Evolutionary conservation across 352 stramenopile genomes (phyloP).

Genomic region (Phytophthora podocarpi): DNA sequence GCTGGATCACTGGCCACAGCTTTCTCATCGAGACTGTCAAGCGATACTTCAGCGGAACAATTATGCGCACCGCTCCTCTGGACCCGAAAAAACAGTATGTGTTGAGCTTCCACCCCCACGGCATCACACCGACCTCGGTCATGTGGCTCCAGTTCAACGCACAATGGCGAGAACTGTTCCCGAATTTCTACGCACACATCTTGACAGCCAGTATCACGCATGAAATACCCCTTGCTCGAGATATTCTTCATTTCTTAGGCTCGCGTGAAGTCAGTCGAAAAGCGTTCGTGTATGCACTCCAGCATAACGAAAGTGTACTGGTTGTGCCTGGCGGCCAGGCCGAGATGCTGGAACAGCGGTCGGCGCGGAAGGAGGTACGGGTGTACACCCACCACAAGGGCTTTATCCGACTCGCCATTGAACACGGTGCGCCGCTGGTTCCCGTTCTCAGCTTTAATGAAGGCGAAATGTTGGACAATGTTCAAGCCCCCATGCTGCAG

Average conservation of each 20-base stretch:
- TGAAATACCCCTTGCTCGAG: slow-evolving; percentile 75
- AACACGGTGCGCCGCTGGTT: slow-evolving; percentile 74
- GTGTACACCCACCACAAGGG: slow-evolving; percentile 81
- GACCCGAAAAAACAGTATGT: slow-evolving; percentile 72
- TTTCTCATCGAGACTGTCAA: slow-evolving; percentile 61
- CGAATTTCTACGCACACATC: slow-evolving; percentile 65
- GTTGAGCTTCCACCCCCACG: slow-evolving; percentile 80
- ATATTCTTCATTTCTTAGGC: slow-evolving; percentile 79
- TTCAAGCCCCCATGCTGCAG: slow-evolving; percentile 71
- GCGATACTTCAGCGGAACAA: slow-evolving; percentile 66
- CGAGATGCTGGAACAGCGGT: slow-evolving; percentile 81
- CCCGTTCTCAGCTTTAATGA: slow-evolving; percentile 85
- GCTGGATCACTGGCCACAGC: slow-evolving; percentile 47
- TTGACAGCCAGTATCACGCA: slow-evolving; percentile 82
- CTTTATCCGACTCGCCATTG: slow-evolving; percentile 81
- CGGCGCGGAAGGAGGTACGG: slow-evolving; percentile 61
- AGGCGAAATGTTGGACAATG: slow-evolving; percentile 83
- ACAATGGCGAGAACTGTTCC: slow-evolving; percentile 74
- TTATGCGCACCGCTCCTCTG: slow-evolving; percentile 65
- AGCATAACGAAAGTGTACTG: slow-evolving; percentile 68
- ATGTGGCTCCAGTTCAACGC: slow-evolving; percentile 83
- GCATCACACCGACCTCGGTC: slow-evolving; percentile 74
- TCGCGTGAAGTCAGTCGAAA: slow-evolving; percentile 74
- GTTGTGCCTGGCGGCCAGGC: slow-evolving; percentile 81
- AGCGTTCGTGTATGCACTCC: slow-evolving; percentile 55